Percentiles rank a stretch among this genome's conserved stretches.
Evolutionary conservation across 176 grass and related monocot genomes (phyloP).

Genomic region (Elymus sibiricus): DNA sequence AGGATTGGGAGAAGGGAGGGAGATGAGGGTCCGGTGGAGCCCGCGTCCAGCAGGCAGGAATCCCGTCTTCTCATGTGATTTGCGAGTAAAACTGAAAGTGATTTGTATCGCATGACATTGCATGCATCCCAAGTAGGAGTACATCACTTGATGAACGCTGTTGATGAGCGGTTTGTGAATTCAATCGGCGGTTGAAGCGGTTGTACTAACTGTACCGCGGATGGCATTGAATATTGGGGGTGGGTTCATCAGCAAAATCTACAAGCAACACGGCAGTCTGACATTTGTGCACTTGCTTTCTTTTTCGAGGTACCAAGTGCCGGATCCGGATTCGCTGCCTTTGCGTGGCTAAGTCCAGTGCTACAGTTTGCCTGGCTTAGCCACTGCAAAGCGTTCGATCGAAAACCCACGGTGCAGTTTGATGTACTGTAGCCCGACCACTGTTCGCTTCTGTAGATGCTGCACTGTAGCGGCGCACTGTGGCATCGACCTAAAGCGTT

Average conservation of each 20-base stretch:
- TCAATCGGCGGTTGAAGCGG: not conserved
- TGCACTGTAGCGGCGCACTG: too few species aligned
- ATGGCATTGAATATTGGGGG: not conserved
- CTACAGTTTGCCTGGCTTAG: too few species aligned
- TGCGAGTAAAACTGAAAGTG: not conserved
- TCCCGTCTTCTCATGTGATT: not conserved
- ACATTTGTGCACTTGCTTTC: not conserved
- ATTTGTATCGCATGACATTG: not conserved
- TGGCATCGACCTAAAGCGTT: too few species aligned
- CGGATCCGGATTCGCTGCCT: too few species aligned
- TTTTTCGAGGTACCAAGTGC: too few species aligned
- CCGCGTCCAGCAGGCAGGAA: not conserved
- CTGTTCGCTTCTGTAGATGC: too few species aligned
- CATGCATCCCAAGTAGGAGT: not conserved
- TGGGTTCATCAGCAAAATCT: not conserved
- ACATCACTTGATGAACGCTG: too few species aligned
- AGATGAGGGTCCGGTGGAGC: not conserved
- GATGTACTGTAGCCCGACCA: too few species aligned
- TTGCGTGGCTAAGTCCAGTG: too few species aligned
- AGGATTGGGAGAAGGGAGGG: not conserved
- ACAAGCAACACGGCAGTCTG: not conserved
- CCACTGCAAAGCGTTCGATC: too few species aligned
- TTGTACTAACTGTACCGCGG: not conserved
- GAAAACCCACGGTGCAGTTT: too few species aligned
- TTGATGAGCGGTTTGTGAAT: conserved; percentile 5